Conservation (phyloP, 169 alveolate genomes). For the Miamiensis avidus region DNA sequence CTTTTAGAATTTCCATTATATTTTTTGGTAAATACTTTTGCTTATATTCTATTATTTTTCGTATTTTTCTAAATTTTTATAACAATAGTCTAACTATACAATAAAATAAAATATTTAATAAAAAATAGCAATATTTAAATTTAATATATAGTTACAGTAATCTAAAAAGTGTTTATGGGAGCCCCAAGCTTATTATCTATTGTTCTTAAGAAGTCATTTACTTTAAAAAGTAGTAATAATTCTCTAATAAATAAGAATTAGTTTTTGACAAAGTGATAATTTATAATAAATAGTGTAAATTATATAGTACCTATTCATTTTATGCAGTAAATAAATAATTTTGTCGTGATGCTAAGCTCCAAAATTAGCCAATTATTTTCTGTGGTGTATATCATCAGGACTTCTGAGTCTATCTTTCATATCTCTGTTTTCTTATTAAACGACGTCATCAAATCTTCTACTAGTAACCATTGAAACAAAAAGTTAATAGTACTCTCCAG, state of each 20-base stretch:
- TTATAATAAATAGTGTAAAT: neutral
- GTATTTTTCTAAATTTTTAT: neutral
- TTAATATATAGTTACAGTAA: slow-evolving; percentile 21
- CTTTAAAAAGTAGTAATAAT: slow-evolving; percentile 50
- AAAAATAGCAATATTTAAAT: neutral
- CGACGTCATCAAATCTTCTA: slow-evolving; percentile 60
- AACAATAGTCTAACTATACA: neutral
- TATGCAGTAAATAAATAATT: slow-evolving; percentile 34
- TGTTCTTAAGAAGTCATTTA: slow-evolving; percentile 58
- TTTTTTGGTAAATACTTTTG: no score
- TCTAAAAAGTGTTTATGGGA: slow-evolving; percentile 57
- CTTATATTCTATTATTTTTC: neutral
- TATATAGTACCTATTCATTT: slow-evolving; percentile 7
- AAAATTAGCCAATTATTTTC: slow-evolving; percentile 46
- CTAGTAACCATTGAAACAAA: slow-evolving; percentile 66
- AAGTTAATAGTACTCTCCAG: slow-evolving; percentile 44
- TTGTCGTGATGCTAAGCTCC: slow-evolving; percentile 58
- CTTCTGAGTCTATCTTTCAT: slow-evolving; percentile 50
- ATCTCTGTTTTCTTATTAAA: slow-evolving; percentile 41
- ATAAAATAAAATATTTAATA: no score
- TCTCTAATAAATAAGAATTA: slow-evolving; percentile 38
- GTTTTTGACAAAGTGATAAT: neutral
- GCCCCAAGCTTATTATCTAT: slow-evolving; percentile 60
- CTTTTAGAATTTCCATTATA: no score
- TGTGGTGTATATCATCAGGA: slow-evolving; percentile 40